Percentiles rank a stretch among this genome's conserved stretches.
phyloP scores from a whole-genome alignment of 805 yeast genomes.

The Saccharomycopsis capsularis region DNA sequence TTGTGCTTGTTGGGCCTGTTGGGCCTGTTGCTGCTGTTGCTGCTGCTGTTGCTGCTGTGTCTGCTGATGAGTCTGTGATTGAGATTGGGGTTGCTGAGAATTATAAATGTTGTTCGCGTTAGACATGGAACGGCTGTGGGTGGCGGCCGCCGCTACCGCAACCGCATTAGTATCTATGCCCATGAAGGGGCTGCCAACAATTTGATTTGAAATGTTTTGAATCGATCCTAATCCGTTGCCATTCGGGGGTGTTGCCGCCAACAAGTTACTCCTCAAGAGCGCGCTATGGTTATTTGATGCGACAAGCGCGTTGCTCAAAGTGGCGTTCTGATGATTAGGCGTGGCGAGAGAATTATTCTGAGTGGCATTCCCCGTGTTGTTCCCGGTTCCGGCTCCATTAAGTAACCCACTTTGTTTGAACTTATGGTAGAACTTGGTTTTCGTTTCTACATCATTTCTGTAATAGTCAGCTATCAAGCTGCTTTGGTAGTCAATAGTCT shows the following conservation, averaged over 20 bases:
- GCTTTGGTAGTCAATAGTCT: slow-evolving; percentile 10
- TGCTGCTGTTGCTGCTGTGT: not conserved
- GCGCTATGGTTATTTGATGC: not conserved
- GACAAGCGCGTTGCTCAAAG: not conserved
- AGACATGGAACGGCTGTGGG: too few relatives aligned
- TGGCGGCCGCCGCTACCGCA: too few relatives aligned
- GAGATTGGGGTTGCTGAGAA: slow-evolving; percentile 1
- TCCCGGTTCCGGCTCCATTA: not conserved
- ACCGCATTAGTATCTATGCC: too few relatives aligned
- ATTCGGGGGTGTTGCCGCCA: not conserved
- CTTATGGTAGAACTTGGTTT: not conserved
- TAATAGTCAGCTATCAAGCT: slow-evolving; percentile 9
- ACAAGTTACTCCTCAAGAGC: not conserved
- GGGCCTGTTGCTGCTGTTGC: not conserved
- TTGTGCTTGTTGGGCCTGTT: slow-evolving; percentile 1
- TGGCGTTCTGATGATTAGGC: not conserved
- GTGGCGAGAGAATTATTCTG: not conserved
- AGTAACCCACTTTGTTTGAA: not conserved
- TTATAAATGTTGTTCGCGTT: not conserved
- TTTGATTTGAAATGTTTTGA: not conserved
- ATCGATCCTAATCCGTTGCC: not conserved
- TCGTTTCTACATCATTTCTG: slow-evolving; percentile 3
- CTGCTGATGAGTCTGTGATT: not conserved
- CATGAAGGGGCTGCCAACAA: too few relatives aligned
- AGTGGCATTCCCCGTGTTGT: not conserved